Percentiles rank a stretch among this genome's conserved stretches.
These are phyloP conservation scores for Fusarium sp. DNA, from an alignment of 2,329 filamentous ascomycete genomes.

Conservation along the genomic window DNA sequence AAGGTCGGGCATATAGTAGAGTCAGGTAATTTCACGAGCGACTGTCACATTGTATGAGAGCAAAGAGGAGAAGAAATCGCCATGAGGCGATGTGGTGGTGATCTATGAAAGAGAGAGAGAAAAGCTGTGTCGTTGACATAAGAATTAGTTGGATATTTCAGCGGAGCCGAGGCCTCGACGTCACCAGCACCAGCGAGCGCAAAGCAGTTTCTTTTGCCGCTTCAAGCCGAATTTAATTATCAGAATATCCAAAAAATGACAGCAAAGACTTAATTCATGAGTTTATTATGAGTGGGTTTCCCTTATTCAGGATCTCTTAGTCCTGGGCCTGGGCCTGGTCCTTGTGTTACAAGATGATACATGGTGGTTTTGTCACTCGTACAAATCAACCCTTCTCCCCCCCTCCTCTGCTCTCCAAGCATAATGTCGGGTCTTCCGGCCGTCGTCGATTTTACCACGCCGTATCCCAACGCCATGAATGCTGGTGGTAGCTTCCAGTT, in stretches of 20 bases:
- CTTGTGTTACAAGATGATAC: constrained; percentile 40
- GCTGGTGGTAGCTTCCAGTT: constrained; percentile 31
- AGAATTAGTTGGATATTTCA: constrained; percentile 32
- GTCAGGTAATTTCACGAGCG: constrained; percentile 12
- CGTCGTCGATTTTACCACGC: constrained; percentile 30
- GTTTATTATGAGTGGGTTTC: constrained; percentile 42
- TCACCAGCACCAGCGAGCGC: constrained; percentile 19
- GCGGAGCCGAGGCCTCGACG: constrained; percentile 36
- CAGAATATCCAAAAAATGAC: background rate
- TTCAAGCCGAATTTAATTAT: constrained; percentile 11
- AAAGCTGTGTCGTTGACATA: constrained; percentile 13
- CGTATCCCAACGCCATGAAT: constrained; percentile 45
- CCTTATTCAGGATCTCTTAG: constrained; percentile 28
- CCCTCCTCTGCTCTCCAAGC: constrained; percentile 5
- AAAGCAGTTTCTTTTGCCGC: constrained; percentile 16
- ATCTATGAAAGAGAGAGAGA: background rate
- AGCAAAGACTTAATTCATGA: background rate
- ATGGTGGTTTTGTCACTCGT: constrained; percentile 37
- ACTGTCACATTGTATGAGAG: constrained; percentile 42
- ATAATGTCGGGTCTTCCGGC: constrained; percentile 30
- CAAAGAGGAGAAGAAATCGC: background rate
- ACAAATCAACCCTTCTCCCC: constrained; percentile 36
- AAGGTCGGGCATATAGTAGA: constrained; percentile 57
- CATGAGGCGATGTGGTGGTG: constrained; percentile 6
- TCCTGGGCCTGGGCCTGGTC: constrained; percentile 13